A percentile compares a stretch with the other conserved stretches of the same genome.
These are phyloP conservation scores for Cryptococcus sp. DNA, from an alignment of 1,284 basidiomycete genomes.

Conservation along the genomic window DNA sequence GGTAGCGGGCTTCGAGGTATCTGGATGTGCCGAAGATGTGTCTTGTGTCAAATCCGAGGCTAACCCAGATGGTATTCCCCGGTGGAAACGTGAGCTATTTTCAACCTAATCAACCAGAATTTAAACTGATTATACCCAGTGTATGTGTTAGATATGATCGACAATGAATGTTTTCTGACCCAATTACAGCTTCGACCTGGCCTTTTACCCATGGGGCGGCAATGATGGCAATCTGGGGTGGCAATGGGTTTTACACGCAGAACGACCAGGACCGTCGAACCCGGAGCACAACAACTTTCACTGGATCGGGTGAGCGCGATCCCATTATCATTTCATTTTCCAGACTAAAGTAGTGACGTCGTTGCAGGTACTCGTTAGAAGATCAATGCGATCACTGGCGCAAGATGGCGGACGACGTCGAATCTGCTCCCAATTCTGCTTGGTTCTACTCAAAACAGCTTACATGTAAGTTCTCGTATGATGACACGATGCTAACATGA, in stretches of 20 bases:
- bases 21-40: conserved; percentile 3
- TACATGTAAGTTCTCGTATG: conserved; percentile 4
- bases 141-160: no score
- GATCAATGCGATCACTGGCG: conserved; percentile 5
- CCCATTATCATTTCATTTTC: not conserved
- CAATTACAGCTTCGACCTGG: conserved; percentile 9
- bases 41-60: conserved; percentile 10
- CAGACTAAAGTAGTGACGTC: not conserved
- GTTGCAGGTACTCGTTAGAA: conserved; percentile 8
- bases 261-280: conserved; percentile 4
- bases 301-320: conserved; percentile 8
- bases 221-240: conserved; percentile 1
- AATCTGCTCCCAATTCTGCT: conserved; percentile 1
- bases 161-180: not conserved
- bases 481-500: no score
- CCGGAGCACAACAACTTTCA: conserved; percentile 3
- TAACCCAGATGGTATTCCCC: conserved; percentile 12
- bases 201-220: conserved; percentile 7
- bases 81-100: conserved; percentile 10
- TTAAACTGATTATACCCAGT: no score
- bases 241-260: conserved; percentile 11
- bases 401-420: not conserved
- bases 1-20: conserved; percentile 7
- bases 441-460: conserved; percentile 12
- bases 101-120: no score